A percentile compares a stretch with the other conserved stretches of the same genome.
phyloP scores from a whole-genome alignment of 441 rosid species.

The Euphorbia corollata region DNA sequence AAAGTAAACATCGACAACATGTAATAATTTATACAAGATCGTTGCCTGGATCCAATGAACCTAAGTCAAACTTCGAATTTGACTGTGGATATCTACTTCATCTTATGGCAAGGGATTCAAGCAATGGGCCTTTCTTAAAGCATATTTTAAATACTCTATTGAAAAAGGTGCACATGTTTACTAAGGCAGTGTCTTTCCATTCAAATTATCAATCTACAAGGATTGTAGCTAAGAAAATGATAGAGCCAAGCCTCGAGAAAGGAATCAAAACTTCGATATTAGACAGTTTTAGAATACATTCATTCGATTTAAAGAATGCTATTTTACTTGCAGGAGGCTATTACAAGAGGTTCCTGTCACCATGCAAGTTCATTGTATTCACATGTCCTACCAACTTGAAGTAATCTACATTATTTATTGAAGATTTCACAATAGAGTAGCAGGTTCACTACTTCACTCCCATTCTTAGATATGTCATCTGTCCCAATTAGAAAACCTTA shows the following conservation, averaged over 20 bases:
- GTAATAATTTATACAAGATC: background rate
- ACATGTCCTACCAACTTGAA: constrained; percentile 5
- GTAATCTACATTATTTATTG: background rate
- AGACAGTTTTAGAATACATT: background rate
- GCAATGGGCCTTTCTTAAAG: background rate
- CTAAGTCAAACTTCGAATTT: background rate
- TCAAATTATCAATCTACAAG: background rate
- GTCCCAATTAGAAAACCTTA: background rate
- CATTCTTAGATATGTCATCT: background rate
- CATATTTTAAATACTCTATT: background rate
- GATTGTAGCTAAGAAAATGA: constrained; percentile 7
- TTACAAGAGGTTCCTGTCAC: background rate
- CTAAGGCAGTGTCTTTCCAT: background rate
- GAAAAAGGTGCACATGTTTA: background rate
- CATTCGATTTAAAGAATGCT: background rate
- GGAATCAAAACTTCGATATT: background rate
- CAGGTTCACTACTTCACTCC: background rate
- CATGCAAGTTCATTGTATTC: background rate
- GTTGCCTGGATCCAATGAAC: background rate
- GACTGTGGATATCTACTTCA: constrained; percentile 4
- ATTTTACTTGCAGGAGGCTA: background rate
- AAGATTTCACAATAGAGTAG: background rate
- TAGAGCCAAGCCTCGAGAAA: background rate
- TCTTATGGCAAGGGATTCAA: constrained; percentile 1
- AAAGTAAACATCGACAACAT: background rate